Evolutionary conservation across 306 rosid genomes (phyloP).

Genomic region (Corylus avellana): DNA sequence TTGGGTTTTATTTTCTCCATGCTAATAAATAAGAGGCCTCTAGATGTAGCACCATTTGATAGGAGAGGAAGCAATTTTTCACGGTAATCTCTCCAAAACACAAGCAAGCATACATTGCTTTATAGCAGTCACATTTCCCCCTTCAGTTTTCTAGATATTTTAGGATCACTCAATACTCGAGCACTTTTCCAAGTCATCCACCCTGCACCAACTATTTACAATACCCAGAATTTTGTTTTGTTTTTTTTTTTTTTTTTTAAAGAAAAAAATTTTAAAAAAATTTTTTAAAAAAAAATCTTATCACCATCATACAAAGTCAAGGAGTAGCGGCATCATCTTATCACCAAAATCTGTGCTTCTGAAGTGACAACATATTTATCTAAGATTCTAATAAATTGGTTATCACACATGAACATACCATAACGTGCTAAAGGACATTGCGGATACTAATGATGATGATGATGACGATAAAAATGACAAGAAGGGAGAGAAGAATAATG

Average conservation of each 20-base stretch:
- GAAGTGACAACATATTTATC: not conserved
- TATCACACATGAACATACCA: slow-evolving; percentile 6
- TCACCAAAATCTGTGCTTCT: not conserved
- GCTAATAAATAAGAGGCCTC: not conserved
- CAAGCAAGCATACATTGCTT: not conserved
- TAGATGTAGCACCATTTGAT: not conserved
- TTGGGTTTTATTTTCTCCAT: not conserved
- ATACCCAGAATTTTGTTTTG: not conserved
- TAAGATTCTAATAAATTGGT: not conserved
- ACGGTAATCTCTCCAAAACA: not conserved
- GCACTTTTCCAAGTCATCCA: not conserved
- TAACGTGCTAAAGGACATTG: slow-evolving; percentile 1
- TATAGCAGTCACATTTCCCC: not conserved
- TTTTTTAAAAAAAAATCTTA: not conserved
- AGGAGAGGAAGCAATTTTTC: not conserved
- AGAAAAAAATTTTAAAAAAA: no score
- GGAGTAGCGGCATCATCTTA: not conserved
- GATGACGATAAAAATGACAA: not conserved
- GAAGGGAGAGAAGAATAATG: not conserved
- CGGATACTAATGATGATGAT: not conserved
- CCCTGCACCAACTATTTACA: not conserved
- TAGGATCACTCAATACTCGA: not conserved
- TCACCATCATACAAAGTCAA: not conserved
- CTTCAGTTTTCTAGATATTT: not conserved
- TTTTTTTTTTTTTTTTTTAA: no score